Percentiles rank a stretch among this genome's conserved stretches.
These are phyloP conservation scores for Nakaseomyces sp. DNA, from an alignment of 1,139 yeast genomes.

Conservation along the genomic window DNA sequence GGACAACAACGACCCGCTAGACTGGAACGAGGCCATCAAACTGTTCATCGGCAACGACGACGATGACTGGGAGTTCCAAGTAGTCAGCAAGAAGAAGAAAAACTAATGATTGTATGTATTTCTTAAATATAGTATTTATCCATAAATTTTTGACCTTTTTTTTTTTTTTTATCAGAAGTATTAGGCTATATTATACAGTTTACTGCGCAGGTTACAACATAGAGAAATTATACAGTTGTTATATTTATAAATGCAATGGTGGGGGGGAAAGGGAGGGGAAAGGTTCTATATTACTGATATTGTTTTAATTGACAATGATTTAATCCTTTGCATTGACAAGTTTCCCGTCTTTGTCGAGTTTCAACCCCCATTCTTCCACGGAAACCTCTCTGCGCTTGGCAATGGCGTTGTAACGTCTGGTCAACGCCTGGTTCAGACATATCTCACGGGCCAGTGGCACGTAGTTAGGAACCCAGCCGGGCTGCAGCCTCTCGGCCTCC, in stretches of 20 bases:
- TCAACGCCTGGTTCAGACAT: constrained; percentile 82
- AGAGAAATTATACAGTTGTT: too few relatives aligned
- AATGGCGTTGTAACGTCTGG: constrained; percentile 67
- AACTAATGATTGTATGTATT: constrained; percentile 10
- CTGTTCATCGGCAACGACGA: constrained; percentile 50
- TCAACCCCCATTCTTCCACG: constrained; percentile 43
- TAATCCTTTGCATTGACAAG: constrained; percentile 10
- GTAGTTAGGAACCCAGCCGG: constrained; percentile 72
- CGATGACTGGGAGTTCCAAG: constrained; percentile 80
- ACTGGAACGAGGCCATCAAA: constrained; percentile 59
- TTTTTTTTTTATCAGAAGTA: too few relatives aligned
- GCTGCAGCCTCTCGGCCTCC: constrained; percentile 66
- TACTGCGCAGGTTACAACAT: too few relatives aligned
- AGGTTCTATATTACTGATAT: too few relatives aligned
- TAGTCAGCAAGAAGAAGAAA: constrained; percentile 54
- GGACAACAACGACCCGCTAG: constrained; percentile 46
- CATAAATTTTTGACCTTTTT: too few relatives aligned
- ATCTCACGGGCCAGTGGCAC: constrained; percentile 81
- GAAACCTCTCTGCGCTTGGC: constrained; percentile 45
- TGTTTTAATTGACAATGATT: too few relatives aligned
- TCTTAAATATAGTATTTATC: too few relatives aligned
- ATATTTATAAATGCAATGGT: constrained; percentile 6
- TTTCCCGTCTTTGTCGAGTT: constrained; percentile 30
- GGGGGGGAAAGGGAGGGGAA: too few relatives aligned
- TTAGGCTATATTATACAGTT: too few relatives aligned